Evolutionary conservation across 805 yeast species (phyloP).

Genomic region (Dipodascopsis tothii): DNA sequence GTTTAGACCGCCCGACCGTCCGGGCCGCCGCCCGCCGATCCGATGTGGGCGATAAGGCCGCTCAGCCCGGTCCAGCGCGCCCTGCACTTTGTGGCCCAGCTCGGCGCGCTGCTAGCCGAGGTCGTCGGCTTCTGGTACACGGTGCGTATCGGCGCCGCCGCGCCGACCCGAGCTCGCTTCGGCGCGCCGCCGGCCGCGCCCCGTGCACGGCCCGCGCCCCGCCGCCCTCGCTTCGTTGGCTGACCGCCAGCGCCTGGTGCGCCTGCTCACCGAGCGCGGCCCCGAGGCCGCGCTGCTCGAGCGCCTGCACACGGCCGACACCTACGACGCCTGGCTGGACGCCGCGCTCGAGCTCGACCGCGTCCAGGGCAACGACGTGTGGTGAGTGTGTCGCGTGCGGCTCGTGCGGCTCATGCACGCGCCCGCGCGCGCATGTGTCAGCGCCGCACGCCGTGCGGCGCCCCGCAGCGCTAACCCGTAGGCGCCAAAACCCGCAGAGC

Average conservation of each 20-base stretch:
- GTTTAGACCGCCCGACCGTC: no score
- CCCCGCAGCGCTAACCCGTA: no score
- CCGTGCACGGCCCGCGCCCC: no score
- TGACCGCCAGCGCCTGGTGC: no score
- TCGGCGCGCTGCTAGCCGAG: slow-evolving; percentile 38
- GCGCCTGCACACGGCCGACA: slow-evolving; percentile 45
- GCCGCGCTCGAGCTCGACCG: slow-evolving; percentile 40
- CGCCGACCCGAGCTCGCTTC: no score
- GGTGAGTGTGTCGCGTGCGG: slow-evolving; percentile 27
- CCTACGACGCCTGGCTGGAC: slow-evolving; percentile 64
- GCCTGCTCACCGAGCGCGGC: slow-evolving; percentile 36
- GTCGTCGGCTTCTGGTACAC: slow-evolving; percentile 39
- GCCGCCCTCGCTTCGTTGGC: no score
- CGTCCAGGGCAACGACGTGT: slow-evolving; percentile 36
- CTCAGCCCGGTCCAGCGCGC: no score
- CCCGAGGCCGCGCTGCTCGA: slow-evolving; percentile 38
- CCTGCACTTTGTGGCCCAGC: not conserved
- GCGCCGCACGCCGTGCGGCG: slow-evolving; percentile 48
- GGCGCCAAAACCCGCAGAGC: slow-evolving; percentile 62
- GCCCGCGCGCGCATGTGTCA: no score
- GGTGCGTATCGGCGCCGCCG: slow-evolving; percentile 22
- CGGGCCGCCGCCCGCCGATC: no score
- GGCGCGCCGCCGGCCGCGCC: no score
- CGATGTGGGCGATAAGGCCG: no score
- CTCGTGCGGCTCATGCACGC: slow-evolving; percentile 37